Evolutionary conservation across 176 grass and related monocot species (phyloP).

Genomic region (Carex myosuroides): DNA sequence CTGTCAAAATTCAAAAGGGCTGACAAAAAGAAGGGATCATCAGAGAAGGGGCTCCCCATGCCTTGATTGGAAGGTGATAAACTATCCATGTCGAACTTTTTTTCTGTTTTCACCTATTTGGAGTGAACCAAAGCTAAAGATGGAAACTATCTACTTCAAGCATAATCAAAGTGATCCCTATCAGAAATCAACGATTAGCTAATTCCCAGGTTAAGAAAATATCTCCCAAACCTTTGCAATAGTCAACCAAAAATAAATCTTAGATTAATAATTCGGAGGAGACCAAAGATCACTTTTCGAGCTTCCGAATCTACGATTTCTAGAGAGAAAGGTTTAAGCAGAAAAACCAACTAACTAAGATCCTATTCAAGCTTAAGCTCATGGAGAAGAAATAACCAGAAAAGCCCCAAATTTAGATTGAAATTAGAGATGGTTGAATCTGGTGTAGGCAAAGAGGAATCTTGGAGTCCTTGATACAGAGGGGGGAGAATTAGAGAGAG

Average conservation of each 20-base stretch:
- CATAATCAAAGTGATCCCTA: background rate
- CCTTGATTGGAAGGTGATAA: conserved; percentile 11
- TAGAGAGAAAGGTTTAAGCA: background rate
- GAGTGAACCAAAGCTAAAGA: background rate
- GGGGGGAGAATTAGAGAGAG: background rate
- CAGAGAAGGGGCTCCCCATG: conserved; percentile 19
- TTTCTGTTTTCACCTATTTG: background rate
- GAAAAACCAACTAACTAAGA: background rate
- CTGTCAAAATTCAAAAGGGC: conserved; percentile 53
- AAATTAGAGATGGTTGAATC: background rate
- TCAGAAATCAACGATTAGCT: background rate
- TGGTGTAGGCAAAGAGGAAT: background rate
- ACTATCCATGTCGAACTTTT: conserved; percentile 10
- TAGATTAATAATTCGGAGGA: background rate
- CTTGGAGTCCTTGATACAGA: background rate
- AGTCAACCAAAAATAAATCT: background rate
- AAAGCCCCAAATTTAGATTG: conserved; percentile 7
- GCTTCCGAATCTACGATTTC: background rate
- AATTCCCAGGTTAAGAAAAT: background rate
- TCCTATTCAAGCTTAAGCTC: background rate
- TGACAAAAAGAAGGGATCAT: conserved; percentile 40
- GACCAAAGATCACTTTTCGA: background rate
- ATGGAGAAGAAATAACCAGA: background rate
- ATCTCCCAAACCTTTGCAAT: background rate
- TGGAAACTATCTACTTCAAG: background rate